Conservation (phyloP, 805 yeast genomes). For the Candida peoriensis region DNA sequence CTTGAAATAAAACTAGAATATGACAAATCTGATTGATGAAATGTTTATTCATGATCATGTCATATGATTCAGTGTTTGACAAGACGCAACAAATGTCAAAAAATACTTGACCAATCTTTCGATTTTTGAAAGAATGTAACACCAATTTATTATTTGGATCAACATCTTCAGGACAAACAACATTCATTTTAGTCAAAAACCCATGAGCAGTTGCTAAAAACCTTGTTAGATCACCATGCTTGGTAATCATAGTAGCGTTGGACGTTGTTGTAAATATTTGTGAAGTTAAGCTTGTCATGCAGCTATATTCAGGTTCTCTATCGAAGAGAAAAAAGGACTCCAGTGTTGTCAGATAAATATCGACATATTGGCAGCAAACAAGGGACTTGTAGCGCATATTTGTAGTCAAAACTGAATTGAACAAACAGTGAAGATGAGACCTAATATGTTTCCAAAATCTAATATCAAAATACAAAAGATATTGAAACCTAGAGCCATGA, state of each 20-base stretch:
- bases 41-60: constrained; percentile 36
- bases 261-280: constrained; percentile 79
- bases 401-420: constrained; percentile 59
- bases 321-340: constrained; percentile 66
- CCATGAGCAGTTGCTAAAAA: constrained; percentile 60
- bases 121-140: constrained; percentile 43
- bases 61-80: constrained; percentile 58
- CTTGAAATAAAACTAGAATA: constrained; percentile 65
- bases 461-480: constrained; percentile 53
- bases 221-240: constrained; percentile 59
- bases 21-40: constrained; percentile 60
- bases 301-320: constrained; percentile 73
- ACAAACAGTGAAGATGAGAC: constrained; percentile 53
- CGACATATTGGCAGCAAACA: constrained; percentile 77
- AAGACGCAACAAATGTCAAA: constrained; percentile 76
- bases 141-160: constrained; percentile 22
- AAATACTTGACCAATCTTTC: constrained; percentile 75
- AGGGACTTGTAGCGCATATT: constrained; percentile 49
- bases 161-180: constrained; percentile 39
- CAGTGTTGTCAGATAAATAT: constrained; percentile 69
- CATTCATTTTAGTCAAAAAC: constrained; percentile 51
- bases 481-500: constrained; percentile 38
- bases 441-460: constrained; percentile 68
- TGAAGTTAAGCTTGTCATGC: constrained; percentile 66
- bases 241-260: constrained; percentile 57